phyloP scores from a whole-genome alignment of 2,329 filamentous ascomycete species.

The Paracorniculantispora psalliotae region DNA sequence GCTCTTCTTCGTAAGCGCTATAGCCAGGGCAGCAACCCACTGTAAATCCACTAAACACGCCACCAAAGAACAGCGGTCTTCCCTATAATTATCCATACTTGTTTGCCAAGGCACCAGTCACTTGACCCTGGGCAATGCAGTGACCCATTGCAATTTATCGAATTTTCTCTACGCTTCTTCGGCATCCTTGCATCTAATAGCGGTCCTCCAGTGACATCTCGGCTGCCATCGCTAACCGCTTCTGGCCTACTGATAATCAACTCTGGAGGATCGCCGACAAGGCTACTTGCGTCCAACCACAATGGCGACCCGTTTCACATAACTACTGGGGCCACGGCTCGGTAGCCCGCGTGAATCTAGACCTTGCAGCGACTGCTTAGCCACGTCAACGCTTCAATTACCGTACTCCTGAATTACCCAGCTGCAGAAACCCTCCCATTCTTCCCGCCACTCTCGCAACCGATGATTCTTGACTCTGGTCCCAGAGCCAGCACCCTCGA shows the following conservation, averaged over 20 bases:
- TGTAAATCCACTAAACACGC: not conserved
- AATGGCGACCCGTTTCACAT: too few relatives aligned
- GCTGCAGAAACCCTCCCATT: not conserved
- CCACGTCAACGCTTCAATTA: not conserved
- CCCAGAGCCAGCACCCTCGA: not conserved
- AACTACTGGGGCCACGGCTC: not conserved
- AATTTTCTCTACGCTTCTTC: not conserved
- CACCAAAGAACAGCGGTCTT: not conserved
- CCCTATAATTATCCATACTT: not conserved
- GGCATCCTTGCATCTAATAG: not conserved
- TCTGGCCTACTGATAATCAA: not conserved
- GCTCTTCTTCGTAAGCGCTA: not conserved
- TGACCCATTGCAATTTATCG: not conserved
- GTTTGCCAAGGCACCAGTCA: not conserved
- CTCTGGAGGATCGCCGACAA: not conserved
- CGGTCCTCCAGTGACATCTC: not conserved
- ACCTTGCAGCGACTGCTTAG: not conserved
- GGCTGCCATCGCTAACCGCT: not conserved
- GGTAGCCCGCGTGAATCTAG: not conserved
- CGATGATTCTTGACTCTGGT: not conserved
- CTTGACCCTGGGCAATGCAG: not conserved
- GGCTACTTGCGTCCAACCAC: not conserved
- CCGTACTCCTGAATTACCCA: not conserved
- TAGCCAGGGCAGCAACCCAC: not conserved
- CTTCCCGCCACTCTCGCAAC: not conserved